These are phyloP conservation scores for Chlorophyllum brunneum DNA, from an alignment of 768 basidiomycete species.

Conservation along the genomic window DNA sequence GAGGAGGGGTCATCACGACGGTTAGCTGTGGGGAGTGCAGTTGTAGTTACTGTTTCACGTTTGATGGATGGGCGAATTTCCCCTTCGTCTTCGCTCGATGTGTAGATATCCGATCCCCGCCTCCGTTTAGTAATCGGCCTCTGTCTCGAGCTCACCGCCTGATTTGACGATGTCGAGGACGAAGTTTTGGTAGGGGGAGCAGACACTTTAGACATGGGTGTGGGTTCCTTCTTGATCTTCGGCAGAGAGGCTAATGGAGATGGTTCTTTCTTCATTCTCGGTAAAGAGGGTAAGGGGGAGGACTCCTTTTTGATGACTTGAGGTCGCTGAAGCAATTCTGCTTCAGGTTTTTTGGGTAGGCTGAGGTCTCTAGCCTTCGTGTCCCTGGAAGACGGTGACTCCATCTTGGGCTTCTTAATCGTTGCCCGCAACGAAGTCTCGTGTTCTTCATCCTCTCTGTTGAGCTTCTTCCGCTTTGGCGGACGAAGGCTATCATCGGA, in stretches of 20 bases:
- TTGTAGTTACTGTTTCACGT: background rate
- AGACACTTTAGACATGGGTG: background rate
- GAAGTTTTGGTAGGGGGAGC: slow-evolving; percentile 16
- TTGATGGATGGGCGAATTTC: slow-evolving; percentile 20
- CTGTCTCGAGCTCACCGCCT: slow-evolving; percentile 6
- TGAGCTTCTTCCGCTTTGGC: slow-evolving; percentile 39
- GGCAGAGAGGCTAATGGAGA: slow-evolving; percentile 21
- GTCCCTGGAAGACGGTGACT: background rate
- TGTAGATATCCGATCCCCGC: slow-evolving; percentile 60
- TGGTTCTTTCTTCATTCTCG: slow-evolving; percentile 1
- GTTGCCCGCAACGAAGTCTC: slow-evolving; percentile 16
- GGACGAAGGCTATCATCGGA: slow-evolving; percentile 17
- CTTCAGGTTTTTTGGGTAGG: slow-evolving; percentile 34
- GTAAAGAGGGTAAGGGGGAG: slow-evolving; percentile 14
- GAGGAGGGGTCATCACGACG: slow-evolving; percentile 17
- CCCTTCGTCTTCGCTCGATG: slow-evolving; percentile 62
- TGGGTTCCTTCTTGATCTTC: slow-evolving; percentile 10
- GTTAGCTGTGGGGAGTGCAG: background rate
- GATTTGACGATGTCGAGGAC: slow-evolving; percentile 10
- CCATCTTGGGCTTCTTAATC: slow-evolving; percentile 14
- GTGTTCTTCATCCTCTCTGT: slow-evolving; percentile 27
- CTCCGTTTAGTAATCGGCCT: slow-evolving; percentile 30
- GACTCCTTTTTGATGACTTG: slow-evolving; percentile 6
- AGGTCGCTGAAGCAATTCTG: slow-evolving; percentile 2
- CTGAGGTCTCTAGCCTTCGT: slow-evolving; percentile 2